Evolutionary conservation across 2,329 filamentous ascomycete species (phyloP).

Genomic region (Lasiodiplodia gonubiensis): DNA sequence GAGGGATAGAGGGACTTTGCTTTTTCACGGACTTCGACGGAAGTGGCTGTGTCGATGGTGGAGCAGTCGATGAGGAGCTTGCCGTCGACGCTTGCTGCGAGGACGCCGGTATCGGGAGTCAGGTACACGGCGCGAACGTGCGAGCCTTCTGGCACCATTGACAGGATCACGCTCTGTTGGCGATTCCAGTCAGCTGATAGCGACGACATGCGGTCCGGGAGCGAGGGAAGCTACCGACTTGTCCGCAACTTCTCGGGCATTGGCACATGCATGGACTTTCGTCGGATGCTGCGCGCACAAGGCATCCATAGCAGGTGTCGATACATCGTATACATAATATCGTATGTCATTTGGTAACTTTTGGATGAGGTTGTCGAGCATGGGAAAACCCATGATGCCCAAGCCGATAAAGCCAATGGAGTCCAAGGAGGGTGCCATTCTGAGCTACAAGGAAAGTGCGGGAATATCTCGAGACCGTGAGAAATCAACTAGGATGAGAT

Average conservation of each 20-base stretch:
- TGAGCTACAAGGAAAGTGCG: not conserved
- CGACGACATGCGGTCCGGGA: not conserved
- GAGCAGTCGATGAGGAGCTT: constrained; percentile 62
- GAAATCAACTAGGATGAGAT: not conserved
- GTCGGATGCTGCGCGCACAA: constrained; percentile 45
- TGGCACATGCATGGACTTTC: constrained; percentile 48
- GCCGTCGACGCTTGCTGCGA: constrained; percentile 48
- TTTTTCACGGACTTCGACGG: constrained; percentile 52
- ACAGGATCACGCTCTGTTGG: constrained; percentile 55
- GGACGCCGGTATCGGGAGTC: constrained; percentile 50
- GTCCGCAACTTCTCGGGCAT: constrained; percentile 56
- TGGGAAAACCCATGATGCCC: constrained; percentile 62
- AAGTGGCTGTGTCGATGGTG: constrained; percentile 62
- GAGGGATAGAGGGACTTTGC: constrained; percentile 46
- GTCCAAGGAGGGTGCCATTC: constrained; percentile 20
- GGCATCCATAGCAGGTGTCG: constrained; percentile 50
- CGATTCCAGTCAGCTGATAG: not conserved
- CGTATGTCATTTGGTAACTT: constrained; percentile 52
- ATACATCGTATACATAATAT: constrained; percentile 58
- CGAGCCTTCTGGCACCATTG: constrained; percentile 61
- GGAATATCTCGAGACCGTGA: not conserved
- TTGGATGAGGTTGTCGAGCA: constrained; percentile 57
- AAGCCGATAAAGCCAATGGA: constrained; percentile 59
- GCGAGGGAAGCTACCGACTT: constrained; percentile 50
- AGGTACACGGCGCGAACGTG: constrained; percentile 60